Conservation (phyloP, 805 yeast genomes). For the Metschnikowia koreensis region DNA sequence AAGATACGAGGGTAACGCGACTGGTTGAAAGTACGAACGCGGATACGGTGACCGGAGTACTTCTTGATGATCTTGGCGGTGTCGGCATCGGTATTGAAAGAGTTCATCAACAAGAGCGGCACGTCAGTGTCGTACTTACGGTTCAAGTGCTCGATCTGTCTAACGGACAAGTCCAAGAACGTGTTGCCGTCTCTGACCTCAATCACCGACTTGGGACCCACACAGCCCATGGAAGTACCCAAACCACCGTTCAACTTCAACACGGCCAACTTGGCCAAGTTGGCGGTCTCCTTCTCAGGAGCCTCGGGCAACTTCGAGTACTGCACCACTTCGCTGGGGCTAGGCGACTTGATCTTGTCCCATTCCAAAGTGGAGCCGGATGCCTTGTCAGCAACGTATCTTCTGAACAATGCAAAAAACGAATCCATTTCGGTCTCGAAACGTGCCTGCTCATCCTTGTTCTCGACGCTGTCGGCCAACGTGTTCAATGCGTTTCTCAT, state of each 20-base stretch:
- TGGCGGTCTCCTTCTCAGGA: slow-evolving; percentile 30
- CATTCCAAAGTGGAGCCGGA: slow-evolving; percentile 81
- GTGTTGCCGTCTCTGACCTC: slow-evolving; percentile 99
- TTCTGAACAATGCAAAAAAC: slow-evolving; percentile 88
- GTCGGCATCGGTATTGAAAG: slow-evolving; percentile 95
- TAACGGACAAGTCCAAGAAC: slow-evolving; percentile 89
- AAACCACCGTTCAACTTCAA: slow-evolving; percentile 96
- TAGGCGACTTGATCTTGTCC: slow-evolving; percentile 94
- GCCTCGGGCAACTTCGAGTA: slow-evolving; percentile 50
- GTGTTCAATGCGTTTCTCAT: slow-evolving; percentile 95
- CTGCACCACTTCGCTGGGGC: slow-evolving; percentile 82
- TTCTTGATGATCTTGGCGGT: slow-evolving; percentile 94
- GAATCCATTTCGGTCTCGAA: slow-evolving; percentile 94
- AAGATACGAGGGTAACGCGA: slow-evolving; percentile 95
- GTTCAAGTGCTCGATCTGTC: slow-evolving; percentile 95
- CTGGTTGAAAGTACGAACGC: slow-evolving; percentile 95
- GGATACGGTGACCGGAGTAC: slow-evolving; percentile 93
- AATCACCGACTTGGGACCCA: slow-evolving; percentile 96
- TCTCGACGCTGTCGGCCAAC: slow-evolving; percentile 77
- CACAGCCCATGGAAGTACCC: slow-evolving; percentile 99
- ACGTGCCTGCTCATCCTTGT: slow-evolving; percentile 44
- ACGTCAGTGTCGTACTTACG: slow-evolving; percentile 88
- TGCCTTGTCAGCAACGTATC: slow-evolving; percentile 88
- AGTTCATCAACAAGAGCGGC: slow-evolving; percentile 95
- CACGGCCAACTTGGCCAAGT: slow-evolving; percentile 85